Base-by-base conservation (phyloP, 2,329 filamentous ascomycete species). In the Xylaria polymorpha region DNA sequence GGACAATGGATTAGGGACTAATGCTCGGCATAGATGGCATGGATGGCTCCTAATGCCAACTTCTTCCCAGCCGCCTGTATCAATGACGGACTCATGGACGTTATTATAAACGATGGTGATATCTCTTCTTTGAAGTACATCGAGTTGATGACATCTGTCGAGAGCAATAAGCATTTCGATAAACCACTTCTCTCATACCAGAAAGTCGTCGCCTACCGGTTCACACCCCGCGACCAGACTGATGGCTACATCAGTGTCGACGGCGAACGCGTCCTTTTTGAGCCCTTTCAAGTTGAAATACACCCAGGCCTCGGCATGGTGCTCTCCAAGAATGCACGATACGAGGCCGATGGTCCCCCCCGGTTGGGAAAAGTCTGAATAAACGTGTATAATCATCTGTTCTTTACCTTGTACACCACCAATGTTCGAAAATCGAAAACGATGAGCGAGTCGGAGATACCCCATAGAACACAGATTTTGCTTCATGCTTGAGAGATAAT, bases 191-290 rank as follows among this genome's bases (percentile, higher is more conserved):
- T 97, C 14, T 86, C 86, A 37, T 95, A 98, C 80, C 88, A 90
- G 75, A 99, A 99, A 80, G 87, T 98, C 4, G 86, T 87, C n/a
- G 96, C 91, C 0, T 98, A 96, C 78, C 88, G 96, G 50, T 91
- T 99, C 71, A 90, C 91, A 3, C 96, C 96, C 0, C 89, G 88
- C 62, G 82, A 91, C 71, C 86, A 90, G 75, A 83, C 87, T 46
- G 86, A 90, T 71, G 95, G 95, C 1, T 96, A 92, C 79, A 97
- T 99, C 78, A 97, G 94, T 79, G 94, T 99, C 72, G 96, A 98
- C 77, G 96, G 96, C 44, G 96, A 99, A 81, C 87, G 88, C 63
- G 85, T 97, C 2, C 92, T 94, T 0, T 98, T 97, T 78, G 91
- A 91, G 74, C 92, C 93, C 0, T 97, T 98, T 78, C 96, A 99